Evolutionary conservation across 139 green algal genomes (phyloP).

Genomic region (Chlamydomonas sp.): DNA sequence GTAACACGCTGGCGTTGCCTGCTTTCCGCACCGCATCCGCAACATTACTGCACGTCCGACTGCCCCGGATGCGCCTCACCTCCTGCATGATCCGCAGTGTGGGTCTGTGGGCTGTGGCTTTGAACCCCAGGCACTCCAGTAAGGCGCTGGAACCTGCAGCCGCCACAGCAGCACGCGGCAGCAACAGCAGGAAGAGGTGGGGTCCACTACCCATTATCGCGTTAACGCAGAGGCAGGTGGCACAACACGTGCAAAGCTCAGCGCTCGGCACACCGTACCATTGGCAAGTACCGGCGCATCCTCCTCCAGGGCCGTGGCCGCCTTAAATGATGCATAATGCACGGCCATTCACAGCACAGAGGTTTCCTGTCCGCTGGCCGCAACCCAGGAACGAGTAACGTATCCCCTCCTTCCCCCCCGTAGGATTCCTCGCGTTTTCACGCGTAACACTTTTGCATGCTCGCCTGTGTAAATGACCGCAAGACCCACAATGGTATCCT

Average conservation of each 20-base stretch:
- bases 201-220: neutral
- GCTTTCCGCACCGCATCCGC: neutral
- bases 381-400: no score
- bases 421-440: no score
- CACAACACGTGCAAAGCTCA: neutral
- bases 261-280: neutral
- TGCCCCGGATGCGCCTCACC: neutral
- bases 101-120: conserved; percentile 67
- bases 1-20: no score
- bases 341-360: no score
- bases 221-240: neutral
- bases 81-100: conserved; percentile 45
- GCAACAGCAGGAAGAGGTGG: neutral
- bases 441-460: no score
- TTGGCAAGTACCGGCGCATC: neutral
- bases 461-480: no score
- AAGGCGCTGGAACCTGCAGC: conserved; percentile 84
- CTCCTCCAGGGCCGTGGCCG: neutral
- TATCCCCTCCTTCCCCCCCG: no score
- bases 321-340: conserved; percentile 37
- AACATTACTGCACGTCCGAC: neutral
- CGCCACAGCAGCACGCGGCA: neutral
- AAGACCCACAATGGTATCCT: no score
- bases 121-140: conserved; percentile 96
- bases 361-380: no score